Conservation (phyloP, 352 stramenopile genomes). For the Plasmopara viticola region DNA sequence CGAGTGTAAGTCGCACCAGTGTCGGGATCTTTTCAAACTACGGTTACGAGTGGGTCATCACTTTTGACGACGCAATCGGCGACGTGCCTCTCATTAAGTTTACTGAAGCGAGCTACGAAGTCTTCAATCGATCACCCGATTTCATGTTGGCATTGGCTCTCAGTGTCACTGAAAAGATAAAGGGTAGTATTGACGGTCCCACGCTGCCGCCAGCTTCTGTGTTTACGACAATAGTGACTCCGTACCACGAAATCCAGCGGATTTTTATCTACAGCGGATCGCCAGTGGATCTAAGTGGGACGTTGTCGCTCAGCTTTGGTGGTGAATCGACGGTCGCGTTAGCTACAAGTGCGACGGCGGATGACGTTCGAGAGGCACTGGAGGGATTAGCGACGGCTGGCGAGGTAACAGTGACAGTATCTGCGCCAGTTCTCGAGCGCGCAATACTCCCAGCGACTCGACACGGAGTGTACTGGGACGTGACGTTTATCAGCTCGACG, state of each 20-base stretch:
- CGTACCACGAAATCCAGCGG: slow-evolving; percentile 54
- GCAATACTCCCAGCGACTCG: slow-evolving; percentile 29
- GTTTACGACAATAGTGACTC: slow-evolving; percentile 22
- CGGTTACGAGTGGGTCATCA: slow-evolving; percentile 65
- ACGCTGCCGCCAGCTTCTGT: slow-evolving; percentile 15
- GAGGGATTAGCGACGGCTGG: slow-evolving; percentile 61
- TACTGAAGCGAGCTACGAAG: slow-evolving; percentile 7
- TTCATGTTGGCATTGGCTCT: slow-evolving; percentile 21
- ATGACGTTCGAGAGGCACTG: slow-evolving; percentile 44
- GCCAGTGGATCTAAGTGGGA: slow-evolving; percentile 49
- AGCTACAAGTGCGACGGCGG: slow-evolving; percentile 30
- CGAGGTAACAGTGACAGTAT: slow-evolving; percentile 40
- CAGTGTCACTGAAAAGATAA: slow-evolving; percentile 33
- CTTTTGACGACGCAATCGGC: slow-evolving; percentile 49
- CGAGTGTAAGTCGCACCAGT: slow-evolving; percentile 32
- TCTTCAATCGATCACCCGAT: slow-evolving; percentile 17
- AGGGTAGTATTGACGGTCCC: slow-evolving; percentile 29
- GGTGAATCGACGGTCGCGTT: slow-evolving; percentile 51
- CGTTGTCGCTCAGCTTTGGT: slow-evolving; percentile 53
- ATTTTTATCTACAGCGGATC: slow-evolving; percentile 59
- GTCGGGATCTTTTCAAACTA: slow-evolving; percentile 42
- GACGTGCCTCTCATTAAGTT: slow-evolving; percentile 39
- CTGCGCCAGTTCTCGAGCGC: slow-evolving; percentile 17
- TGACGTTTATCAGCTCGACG: slow-evolving; percentile 41
- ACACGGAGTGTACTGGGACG: slow-evolving; percentile 60